A percentile compares a stretch with the other conserved stretches of the same genome.
Conservation (phyloP, 345 rosid genomes). For the Euphorbia pulcherrima region DNA sequence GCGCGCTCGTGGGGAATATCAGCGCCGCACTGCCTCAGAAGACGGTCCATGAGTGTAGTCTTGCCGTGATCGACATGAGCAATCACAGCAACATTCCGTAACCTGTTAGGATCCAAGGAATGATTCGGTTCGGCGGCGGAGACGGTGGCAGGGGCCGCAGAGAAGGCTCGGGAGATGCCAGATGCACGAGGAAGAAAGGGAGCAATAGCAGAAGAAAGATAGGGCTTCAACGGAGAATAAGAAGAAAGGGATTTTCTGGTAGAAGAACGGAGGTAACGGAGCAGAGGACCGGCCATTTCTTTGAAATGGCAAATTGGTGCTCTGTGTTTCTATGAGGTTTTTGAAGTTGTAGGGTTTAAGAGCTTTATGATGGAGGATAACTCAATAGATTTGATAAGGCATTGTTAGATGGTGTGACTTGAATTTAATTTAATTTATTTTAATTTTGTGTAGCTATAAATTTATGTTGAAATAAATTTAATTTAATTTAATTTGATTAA, state of each 20-base stretch:
- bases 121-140: conserved; percentile 37
- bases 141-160: conserved; percentile 44
- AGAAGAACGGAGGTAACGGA: conserved; percentile 65
- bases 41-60: conserved; percentile 95
- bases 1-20: conserved; percentile 97
- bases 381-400: too few relatives aligned
- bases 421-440: too few relatives aligned
- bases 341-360: conserved; percentile 14
- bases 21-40: conserved; percentile 97
- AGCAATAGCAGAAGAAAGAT: conserved; percentile 22
- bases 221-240: conserved; percentile 30
- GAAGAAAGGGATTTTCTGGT: conserved; percentile 48
- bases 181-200: conserved; percentile 18
- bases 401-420: too few relatives aligned
- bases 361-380: neutral
- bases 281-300: conserved; percentile 69
- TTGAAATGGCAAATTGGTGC: conserved; percentile 6
- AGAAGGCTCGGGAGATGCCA: conserved; percentile 35
- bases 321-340: neutral
- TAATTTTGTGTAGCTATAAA: too few relatives aligned
- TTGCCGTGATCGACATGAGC: conserved; percentile 99
- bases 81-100: conserved; percentile 91
- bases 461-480: too few relatives aligned
- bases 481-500: too few relatives aligned
- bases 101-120: conserved; percentile 62